Evolutionary conservation across 257 asterid species (phyloP), one percentile per base, ranked within the genome.

Genomic region (Marsdenia floribunda): DNA sequence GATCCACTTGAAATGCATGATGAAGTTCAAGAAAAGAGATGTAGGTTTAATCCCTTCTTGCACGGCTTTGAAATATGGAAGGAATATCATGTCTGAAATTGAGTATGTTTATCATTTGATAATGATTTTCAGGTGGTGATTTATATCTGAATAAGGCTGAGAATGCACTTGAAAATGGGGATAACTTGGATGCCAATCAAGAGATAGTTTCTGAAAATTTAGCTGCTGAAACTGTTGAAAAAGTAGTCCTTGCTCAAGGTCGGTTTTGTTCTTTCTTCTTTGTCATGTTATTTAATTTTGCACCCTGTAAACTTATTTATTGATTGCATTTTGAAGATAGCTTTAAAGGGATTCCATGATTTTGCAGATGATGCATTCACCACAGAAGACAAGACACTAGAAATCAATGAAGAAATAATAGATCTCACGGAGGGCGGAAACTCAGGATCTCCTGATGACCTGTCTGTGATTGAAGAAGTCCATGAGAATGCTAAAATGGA

Each of bases 1-100:
- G 4, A 63, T 64, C n/a, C 73, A 71, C 53, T 77, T 50, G 63
- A 67, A 64, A 21, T 22, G 75, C 57, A 61, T 22, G 69, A 69
- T 35, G 79, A 73, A 67, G 70, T 71, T 24, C 77, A 72, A 70
- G 78, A 73, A 42, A 58, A 42, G 50, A 73, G 71, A 63, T 83
- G 87, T 80, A 70, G 42, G 76, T 66, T 73, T 73, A n/a, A 54
- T 4, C 29, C 8, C n/a, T 58, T 33, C 57, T 57, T 24, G 15
- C 50, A 5, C 14, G 1, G 11, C 5, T n/a, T 10, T 44, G 12
- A 21, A 1, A 14, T 49, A 15, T 29, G 15, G 33, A 22, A 69
- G 59, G 58, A 11, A 26, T 19, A 26, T 14, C 24, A 5, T 52
- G 49, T 18, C 7, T 33, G 4, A 10, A 33, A 71, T 26, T 73